Evolutionary conservation across 495 filamentous ascomycete genomes (phyloP).

Genomic region (Echria macrotheca): DNA sequence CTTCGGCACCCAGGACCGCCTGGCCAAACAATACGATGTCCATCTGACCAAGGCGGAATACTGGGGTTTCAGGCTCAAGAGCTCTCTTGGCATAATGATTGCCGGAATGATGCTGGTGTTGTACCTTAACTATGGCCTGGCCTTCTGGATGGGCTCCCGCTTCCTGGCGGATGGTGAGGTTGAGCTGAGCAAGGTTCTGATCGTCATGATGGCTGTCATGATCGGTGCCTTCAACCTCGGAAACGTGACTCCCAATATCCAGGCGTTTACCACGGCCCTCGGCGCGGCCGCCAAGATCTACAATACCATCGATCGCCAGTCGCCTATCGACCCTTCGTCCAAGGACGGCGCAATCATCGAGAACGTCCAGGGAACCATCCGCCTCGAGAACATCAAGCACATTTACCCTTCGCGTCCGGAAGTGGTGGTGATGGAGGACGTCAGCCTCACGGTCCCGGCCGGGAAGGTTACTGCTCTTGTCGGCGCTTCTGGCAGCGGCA

Average conservation of each 20-base stretch:
- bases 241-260: slow-evolving; percentile 78
- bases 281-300: slow-evolving; percentile 88
- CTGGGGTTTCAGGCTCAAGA: slow-evolving; percentile 72
- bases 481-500: slow-evolving; percentile 82
- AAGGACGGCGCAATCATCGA: slow-evolving; percentile 67
- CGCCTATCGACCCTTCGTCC: slow-evolving; percentile 74
- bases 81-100: slow-evolving; percentile 67
- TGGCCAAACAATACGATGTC: slow-evolving; percentile 75
- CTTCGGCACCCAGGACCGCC: slow-evolving; percentile 85
- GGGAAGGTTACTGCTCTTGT: slow-evolving; percentile 86
- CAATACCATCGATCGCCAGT: slow-evolving; percentile 83
- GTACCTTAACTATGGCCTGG: slow-evolving; percentile 83
- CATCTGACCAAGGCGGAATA: slow-evolving; percentile 68
- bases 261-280: slow-evolving; percentile 68
- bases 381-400: slow-evolving; percentile 79
- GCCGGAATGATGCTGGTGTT: slow-evolving; percentile 75
- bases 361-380: slow-evolving; percentile 67
- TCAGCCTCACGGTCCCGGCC: slow-evolving; percentile 71
- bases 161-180: slow-evolving; percentile 67
- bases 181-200: slow-evolving; percentile 54
- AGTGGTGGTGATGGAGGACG: slow-evolving; percentile 77
- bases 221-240: slow-evolving; percentile 89
- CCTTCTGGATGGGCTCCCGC: slow-evolving; percentile 91
- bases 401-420: slow-evolving; percentile 92
- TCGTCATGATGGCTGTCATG: slow-evolving; percentile 81